These are phyloP conservation scores for Suillus hirtellus DNA, from an alignment of 768 basidiomycete species.

Conservation along the genomic window DNA sequence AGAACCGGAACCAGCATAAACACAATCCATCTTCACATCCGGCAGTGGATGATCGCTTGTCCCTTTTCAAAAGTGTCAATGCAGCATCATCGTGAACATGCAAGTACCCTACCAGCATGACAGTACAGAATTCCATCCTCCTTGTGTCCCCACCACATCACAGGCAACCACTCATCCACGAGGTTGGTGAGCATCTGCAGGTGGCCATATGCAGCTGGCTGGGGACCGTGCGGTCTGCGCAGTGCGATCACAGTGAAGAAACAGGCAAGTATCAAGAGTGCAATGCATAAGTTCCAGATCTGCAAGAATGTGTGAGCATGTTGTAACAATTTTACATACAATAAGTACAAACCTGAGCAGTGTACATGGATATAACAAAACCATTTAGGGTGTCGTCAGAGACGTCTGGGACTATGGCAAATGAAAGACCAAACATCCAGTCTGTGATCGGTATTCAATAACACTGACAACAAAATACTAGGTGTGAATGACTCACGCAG, in stretches of 20 bases:
- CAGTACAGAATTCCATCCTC: conserved; percentile 1
- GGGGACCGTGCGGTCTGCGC: conserved; percentile 23
- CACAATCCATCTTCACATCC: conserved; percentile 20
- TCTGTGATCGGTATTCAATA: conserved; percentile 17
- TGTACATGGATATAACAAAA: conserved; percentile 11
- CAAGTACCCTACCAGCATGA: conserved; percentile 22
- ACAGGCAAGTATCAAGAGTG: conserved; percentile 23
- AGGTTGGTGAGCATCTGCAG: conserved; percentile 36
- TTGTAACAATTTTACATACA: background rate
- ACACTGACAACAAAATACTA: background rate
- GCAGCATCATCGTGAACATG: background rate
- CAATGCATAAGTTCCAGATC: conserved; percentile 28
- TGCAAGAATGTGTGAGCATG: conserved; percentile 1
- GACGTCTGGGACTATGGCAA: background rate
- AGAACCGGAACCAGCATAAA: conserved; percentile 19
- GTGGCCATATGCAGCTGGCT: conserved; percentile 35
- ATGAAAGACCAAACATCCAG: conserved; percentile 34
- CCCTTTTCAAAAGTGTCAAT: background rate
- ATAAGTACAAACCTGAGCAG: conserved; percentile 23
- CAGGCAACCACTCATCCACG: conserved; percentile 36
- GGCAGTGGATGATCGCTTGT: conserved; percentile 19
- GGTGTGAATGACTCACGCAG: conserved; percentile 22
- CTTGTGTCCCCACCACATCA: conserved; percentile 37
- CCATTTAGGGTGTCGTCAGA: no score
- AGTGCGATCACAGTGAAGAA: conserved; percentile 19